Conservation (phyloP, 192 early-diverging fungal genomes). For the Rhizoclosmatium sp. region DNA sequence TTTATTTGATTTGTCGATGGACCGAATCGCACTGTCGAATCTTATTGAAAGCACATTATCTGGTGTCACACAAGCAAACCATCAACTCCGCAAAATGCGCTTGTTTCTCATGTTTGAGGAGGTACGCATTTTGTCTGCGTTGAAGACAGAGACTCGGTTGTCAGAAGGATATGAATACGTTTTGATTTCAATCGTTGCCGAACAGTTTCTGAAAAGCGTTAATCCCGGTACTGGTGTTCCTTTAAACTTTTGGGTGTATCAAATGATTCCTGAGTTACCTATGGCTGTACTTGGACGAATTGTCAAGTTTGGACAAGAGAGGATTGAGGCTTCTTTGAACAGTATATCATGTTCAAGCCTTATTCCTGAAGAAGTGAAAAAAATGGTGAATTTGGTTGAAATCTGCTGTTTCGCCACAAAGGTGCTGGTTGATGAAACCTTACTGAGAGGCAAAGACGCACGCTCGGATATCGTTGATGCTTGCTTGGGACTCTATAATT, state of each 20-base stretch:
- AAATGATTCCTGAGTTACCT: constrained; percentile 26
- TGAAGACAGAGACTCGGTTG: constrained; percentile 1
- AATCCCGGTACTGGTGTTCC: background rate
- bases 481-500: constrained; percentile 15
- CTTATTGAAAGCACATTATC: background rate
- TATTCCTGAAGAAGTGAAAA: background rate
- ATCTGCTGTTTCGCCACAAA: constrained; percentile 24
- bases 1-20: constrained; percentile 19
- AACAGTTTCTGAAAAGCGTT: background rate
- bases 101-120: constrained; percentile 27
- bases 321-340: constrained; percentile 10
- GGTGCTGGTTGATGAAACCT: background rate
- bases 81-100: constrained; percentile 5
- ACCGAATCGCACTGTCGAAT: background rate
- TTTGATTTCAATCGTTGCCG: background rate
- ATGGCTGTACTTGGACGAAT: background rate
- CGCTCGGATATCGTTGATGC: background rate
- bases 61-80: background rate
- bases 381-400: constrained; percentile 12
- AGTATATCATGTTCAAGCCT: background rate
- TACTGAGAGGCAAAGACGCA: background rate
- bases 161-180: constrained; percentile 2
- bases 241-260: constrained; percentile 18
- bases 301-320: background rate
- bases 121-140: background rate